phyloP scores from a whole-genome alignment of 2,329 filamentous ascomycete genomes.

The Dothideomycetes sp. region DNA sequence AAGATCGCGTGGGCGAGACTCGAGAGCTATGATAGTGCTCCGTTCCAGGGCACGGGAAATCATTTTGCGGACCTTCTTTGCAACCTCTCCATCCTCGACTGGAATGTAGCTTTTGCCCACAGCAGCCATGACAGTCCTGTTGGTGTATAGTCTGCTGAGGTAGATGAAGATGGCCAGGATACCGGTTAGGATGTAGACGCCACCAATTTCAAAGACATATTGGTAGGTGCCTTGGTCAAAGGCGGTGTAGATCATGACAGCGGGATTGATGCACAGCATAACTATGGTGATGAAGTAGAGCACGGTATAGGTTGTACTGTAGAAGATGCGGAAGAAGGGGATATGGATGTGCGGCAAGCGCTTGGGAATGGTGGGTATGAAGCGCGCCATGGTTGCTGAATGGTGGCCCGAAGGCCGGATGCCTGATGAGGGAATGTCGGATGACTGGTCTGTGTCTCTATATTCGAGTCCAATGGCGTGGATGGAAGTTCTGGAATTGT shows the following conservation, averaged over 20 bases:
- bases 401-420: background rate
- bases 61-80: constrained; percentile 61
- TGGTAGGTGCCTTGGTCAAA: constrained; percentile 54
- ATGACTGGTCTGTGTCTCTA: background rate
- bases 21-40: constrained; percentile 73
- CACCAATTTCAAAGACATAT: constrained; percentile 73
- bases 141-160: constrained; percentile 74
- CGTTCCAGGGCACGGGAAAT: constrained; percentile 61
- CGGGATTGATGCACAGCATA: constrained; percentile 69
- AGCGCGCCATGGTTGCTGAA: background rate
- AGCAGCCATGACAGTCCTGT: constrained; percentile 62
- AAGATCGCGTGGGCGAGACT: constrained; percentile 57
- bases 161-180: constrained; percentile 67
- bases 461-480: too few species aligned
- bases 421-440: background rate
- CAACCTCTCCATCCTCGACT: constrained; percentile 73
- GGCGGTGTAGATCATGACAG: constrained; percentile 68
- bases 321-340: constrained; percentile 67
- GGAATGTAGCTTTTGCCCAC: constrained; percentile 85
- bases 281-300: constrained; percentile 62
- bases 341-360: constrained; percentile 24
- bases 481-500: too few species aligned
- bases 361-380: background rate
- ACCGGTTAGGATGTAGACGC: constrained; percentile 63
- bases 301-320: constrained; percentile 65